Evolutionary conservation across 495 filamentous ascomycete genomes (phyloP), one percentile per base, ranked within the genome.

Genomic region (Annulohypoxylon stygium): DNA sequence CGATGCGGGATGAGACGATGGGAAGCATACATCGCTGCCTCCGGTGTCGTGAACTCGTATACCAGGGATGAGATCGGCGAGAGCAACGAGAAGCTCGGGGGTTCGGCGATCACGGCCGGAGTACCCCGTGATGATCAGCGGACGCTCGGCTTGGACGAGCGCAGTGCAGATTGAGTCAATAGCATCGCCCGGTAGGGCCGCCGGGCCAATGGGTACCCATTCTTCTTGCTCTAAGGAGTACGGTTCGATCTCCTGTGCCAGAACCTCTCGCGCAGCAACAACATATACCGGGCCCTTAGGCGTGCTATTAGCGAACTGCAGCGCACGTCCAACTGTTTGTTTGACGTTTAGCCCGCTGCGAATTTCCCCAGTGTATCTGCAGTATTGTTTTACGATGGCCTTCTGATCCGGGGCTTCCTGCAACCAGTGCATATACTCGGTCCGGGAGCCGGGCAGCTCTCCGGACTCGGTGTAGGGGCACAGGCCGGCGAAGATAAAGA

Each of bases 401-500:
- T 91, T 90, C 78, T 94, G 92, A 62, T 94, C 91, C 1, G 90
- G 92, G 2, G 93, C 88, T 79, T 94, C 92, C 67, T 94, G 92
- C 8, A 93, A 90, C 90, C 92, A 94, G 69, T 94, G 92, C 71
- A 93, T 94, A 69, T 93, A 93, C 73, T 93, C 92, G 0, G 92
- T 93, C 37, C 92, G 83, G 5, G 89, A 91, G 1, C 92, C 92
- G 20, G 89, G 81, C 78, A 90, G 84, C 78, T 94, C 92, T 2
- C 92, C 92, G 64, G 93, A 91, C 60, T 90, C 87, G 0, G 92
- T 93, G 73, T 89, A 93, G 0, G 92, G 92, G 34, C 88, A 91
- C 33, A 94, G 80, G 6, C 92, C 92, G 9, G 92, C 92, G 73
- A 94, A 93, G 62, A 94, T 92, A 23, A 94, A 78, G 12, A 94